Percentiles rank a stretch among this genome's conserved stretches.
phyloP scores from a whole-genome alignment of 257 asterid species.

The Buddleja alternifolia region DNA sequence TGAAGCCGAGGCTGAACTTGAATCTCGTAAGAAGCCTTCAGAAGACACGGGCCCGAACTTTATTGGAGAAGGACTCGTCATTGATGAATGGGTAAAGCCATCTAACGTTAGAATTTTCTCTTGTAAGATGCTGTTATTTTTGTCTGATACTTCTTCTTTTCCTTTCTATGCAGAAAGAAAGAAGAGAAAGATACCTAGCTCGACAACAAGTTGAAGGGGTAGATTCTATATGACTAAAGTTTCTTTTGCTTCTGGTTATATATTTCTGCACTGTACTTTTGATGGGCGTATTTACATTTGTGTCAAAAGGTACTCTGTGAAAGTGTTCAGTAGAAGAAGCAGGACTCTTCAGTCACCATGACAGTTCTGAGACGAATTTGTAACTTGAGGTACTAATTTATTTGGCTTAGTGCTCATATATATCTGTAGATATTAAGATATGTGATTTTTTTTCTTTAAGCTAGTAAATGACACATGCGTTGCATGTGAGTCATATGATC shows the following conservation, averaged over 20 bases:
- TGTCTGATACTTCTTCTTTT: not conserved
- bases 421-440: constrained; percentile 21
- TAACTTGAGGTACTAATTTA: constrained; percentile 21
- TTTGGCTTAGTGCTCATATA: constrained; percentile 12
- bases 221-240: constrained; percentile 44
- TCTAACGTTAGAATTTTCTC: not conserved
- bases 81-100: constrained; percentile 26
- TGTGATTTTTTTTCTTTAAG: constrained; percentile 15
- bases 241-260: constrained; percentile 20
- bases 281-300: constrained; percentile 19
- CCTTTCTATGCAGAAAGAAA: constrained; percentile 49
- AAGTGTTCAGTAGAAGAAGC: not conserved
- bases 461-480: not conserved
- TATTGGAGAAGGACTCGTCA: constrained; percentile 71
- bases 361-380: constrained; percentile 16
- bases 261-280: constrained; percentile 8
- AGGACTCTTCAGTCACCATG: not conserved
- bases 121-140: not conserved
- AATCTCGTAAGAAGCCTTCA: constrained; percentile 64
- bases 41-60: constrained; percentile 66
- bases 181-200: constrained; percentile 76
- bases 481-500: too few relatives aligned
- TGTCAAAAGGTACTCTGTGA: not conserved
- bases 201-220: constrained; percentile 62
- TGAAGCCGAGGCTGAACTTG: constrained; percentile 76